phyloP scores from a whole-genome alignment of 495 filamentous ascomycete genomes.

The Staphylotrichum tortipilum region DNA sequence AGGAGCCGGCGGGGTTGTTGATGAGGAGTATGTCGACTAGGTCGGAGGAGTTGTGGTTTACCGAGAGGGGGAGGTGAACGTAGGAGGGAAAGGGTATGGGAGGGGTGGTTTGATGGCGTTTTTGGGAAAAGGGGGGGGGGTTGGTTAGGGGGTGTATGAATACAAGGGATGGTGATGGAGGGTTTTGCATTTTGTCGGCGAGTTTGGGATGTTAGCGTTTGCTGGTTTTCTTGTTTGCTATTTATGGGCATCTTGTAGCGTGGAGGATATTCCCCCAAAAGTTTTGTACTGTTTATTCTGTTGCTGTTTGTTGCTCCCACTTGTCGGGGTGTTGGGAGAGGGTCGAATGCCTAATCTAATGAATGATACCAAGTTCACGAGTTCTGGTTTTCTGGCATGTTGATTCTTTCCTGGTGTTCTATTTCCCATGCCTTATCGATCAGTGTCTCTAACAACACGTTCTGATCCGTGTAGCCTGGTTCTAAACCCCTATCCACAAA shows the following conservation, averaged over 20 bases:
- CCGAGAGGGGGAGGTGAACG: not conserved
- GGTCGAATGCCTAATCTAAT: not conserved
- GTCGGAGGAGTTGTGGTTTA: slow-evolving; percentile 25
- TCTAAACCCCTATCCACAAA: no score
- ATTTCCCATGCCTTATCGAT: no score
- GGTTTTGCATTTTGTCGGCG: not conserved
- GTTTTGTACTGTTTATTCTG: not conserved
- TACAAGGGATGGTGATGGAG: no score
- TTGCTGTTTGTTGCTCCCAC: no score
- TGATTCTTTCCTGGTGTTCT: no score
- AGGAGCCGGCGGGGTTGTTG: slow-evolving; percentile 6
- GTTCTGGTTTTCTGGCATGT: no score
- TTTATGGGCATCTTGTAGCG: not conserved
- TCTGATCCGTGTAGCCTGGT: no score
- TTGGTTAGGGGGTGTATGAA: not conserved
- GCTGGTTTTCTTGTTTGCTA: not conserved
- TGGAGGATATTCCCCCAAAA: slow-evolving; percentile 2
- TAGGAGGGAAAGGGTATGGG: not conserved
- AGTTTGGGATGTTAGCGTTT: not conserved
- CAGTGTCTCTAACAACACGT: no score
- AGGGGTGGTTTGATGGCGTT: not conserved
- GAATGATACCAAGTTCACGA: no score
- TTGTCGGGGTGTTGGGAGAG: no score
- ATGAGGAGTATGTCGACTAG: slow-evolving; percentile 21
- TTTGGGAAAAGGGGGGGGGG: not conserved